Evolutionary conservation across 2,329 filamentous ascomycete species (phyloP).

Genomic region (Cercospora sesami): DNA sequence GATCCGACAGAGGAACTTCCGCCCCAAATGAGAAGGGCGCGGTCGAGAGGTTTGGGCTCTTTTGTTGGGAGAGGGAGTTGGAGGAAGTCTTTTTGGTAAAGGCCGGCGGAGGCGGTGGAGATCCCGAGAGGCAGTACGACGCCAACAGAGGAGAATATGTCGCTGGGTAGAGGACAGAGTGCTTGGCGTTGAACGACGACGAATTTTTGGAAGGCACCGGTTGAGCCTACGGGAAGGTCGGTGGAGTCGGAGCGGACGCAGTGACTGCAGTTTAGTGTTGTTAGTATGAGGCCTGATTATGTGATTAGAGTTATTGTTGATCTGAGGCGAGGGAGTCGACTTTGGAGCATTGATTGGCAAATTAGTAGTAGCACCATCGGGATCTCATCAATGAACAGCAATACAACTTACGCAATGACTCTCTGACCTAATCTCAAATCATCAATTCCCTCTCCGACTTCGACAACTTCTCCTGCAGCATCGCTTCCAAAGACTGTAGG

Average conservation of each 20-base stretch:
- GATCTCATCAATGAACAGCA: not conserved
- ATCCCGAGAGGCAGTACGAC: slow-evolving; percentile 48
- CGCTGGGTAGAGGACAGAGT: slow-evolving; percentile 43
- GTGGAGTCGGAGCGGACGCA: slow-evolving; percentile 17
- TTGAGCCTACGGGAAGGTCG: slow-evolving; percentile 22
- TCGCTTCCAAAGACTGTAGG: slow-evolving; percentile 46
- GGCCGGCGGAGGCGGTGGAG: slow-evolving; percentile 44
- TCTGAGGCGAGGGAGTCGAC: not conserved
- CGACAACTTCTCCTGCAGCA: slow-evolving; percentile 49
- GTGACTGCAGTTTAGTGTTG: slow-evolving; percentile 13
- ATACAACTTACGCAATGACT: slow-evolving; percentile 42
- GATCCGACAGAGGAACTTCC: slow-evolving; percentile 56
- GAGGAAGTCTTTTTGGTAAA: slow-evolving; percentile 34
- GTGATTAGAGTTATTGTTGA: not conserved
- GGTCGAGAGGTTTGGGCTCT: slow-evolving; percentile 24
- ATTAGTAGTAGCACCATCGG: not conserved
- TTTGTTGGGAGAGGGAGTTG: slow-evolving; percentile 27
- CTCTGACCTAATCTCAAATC: slow-evolving; percentile 49
- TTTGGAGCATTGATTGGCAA: not conserved
- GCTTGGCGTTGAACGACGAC: slow-evolving; percentile 36
- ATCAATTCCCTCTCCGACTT: slow-evolving; percentile 49
- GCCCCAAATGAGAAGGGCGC: slow-evolving; percentile 54
- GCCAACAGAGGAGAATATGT: slow-evolving; percentile 41
- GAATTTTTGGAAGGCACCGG: slow-evolving; percentile 39
- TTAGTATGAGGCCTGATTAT: not conserved